Evolutionary conservation across 2,329 filamentous ascomycete genomes (phyloP), one percentile per base, ranked within the genome.

Genomic region (Exophiala viscosa): DNA sequence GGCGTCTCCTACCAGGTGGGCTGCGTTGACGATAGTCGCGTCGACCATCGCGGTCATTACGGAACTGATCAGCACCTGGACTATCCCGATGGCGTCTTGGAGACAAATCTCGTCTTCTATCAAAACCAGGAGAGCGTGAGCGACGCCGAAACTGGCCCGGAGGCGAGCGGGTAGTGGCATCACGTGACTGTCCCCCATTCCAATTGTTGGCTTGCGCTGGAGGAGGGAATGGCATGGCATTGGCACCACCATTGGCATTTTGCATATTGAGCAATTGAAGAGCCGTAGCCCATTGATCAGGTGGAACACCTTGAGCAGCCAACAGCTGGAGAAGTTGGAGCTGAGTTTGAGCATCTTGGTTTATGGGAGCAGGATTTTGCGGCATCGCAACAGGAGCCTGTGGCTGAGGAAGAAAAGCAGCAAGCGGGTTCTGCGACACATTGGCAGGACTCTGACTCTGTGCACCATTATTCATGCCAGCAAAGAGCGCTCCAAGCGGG

Each of bases 11-110:
- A 51, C 83, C 81, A 50, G 82, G 78, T 41, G 91, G 90, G 65
- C 88, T 95, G 66, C 93, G 88, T 68, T 96, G 90, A 60, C 92
- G 88, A 73, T 95, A 96, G 35, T 90, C 75, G 60, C 76, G 72
- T 66, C 76, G 73, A 54, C 74, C 73, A 58, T 83, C 81, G 52
- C 77, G 76, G 38, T 58, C 57, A 46, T 78, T 78, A 60, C 80
- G 78, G 51, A 80, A 80, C 33, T 83, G 82, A 14, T 84, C 85
- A 65, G 85, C 83, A 55, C 81, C 85, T 48, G 85, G 85, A 62
- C 88, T 89, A 64, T 81, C 79, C 54, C 82, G 79, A 60, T 82
- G 80, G 60, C 79, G 77, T 47, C 78, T 76, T 31, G 79, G 85
- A 50, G 85, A 84, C 55, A 81, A 79, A 55, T 82, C 83, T 57